A percentile compares a stretch with the other conserved stretches of the same genome.
These are phyloP conservation scores for Jamesozyma gamospora DNA, from an alignment of 805 yeast genomes.

Conservation along the genomic window DNA sequence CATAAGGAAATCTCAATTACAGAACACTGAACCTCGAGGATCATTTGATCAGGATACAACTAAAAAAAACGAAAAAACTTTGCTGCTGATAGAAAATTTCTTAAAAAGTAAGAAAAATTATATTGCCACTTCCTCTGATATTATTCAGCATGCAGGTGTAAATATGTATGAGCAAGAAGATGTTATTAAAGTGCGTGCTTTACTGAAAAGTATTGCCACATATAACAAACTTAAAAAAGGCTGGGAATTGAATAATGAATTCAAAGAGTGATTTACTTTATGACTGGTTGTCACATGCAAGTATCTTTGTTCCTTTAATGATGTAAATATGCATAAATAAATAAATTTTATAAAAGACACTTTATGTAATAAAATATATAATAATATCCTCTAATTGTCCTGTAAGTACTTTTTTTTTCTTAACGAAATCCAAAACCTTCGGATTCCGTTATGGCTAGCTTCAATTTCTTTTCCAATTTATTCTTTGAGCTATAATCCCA, in stretches of 20 bases:
- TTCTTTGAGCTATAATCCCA: slow-evolving; percentile 51
- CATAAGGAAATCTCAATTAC: slow-evolving; percentile 11
- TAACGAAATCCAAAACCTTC: slow-evolving; percentile 69
- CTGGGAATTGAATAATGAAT: slow-evolving; percentile 58
- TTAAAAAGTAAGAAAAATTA: slow-evolving; percentile 30
- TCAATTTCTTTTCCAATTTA: slow-evolving; percentile 48
- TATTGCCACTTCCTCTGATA: slow-evolving; percentile 41
- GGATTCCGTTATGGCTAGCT: slow-evolving; percentile 64
- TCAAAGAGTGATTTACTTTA: slow-evolving; percentile 13
- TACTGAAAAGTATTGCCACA: slow-evolving; percentile 54
- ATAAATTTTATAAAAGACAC: no score
- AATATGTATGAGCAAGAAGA: slow-evolving; percentile 41
- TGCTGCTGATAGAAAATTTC: slow-evolving; percentile 30
- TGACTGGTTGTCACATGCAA: no score
- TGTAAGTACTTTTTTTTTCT: background rate
- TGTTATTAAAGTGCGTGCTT: slow-evolving; percentile 52
- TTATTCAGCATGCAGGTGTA: slow-evolving; percentile 32
- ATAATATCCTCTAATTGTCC: no score
- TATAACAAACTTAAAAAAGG: slow-evolving; percentile 54
- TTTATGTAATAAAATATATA: no score
- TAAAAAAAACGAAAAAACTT: slow-evolving; percentile 2
- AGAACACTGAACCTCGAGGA: slow-evolving; percentile 13
- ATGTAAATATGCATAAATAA: no score
- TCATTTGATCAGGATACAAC: slow-evolving; percentile 2
- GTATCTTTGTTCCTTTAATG: no score